Percentiles rank a stretch among this genome's conserved stretches.
phyloP scores from a whole-genome alignment of 2,329 filamentous ascomycete species.

The Pseudogymnoascus verrucosus region DNA sequence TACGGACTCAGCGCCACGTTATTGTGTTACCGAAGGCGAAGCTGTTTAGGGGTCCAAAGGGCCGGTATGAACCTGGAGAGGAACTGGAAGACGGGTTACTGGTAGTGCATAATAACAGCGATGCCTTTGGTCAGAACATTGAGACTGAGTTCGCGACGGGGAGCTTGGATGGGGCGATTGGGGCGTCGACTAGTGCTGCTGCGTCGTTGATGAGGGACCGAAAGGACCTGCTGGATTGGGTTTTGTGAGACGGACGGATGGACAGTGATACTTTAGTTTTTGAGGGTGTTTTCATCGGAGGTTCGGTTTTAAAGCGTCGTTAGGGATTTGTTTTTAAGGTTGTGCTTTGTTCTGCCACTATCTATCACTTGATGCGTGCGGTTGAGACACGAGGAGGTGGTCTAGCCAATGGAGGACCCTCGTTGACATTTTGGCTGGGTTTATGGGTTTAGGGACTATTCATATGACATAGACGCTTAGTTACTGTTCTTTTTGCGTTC shows the following conservation, averaged over 20 bases:
- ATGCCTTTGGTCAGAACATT: slow-evolving; percentile 26
- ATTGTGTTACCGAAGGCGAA: slow-evolving; percentile 15
- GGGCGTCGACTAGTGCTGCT: slow-evolving; percentile 21
- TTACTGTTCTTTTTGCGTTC: neutral
- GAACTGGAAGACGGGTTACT: slow-evolving; percentile 16
- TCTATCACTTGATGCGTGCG: neutral
- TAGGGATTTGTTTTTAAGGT: neutral
- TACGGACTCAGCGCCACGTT: slow-evolving; percentile 16
- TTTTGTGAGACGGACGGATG: slow-evolving; percentile 10
- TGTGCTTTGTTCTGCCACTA: neutral
- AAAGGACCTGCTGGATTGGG: slow-evolving; percentile 19
- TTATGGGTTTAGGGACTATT: neutral
- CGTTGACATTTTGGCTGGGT: neutral
- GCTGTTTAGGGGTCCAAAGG: slow-evolving; percentile 16
- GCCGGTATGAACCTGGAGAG: slow-evolving; percentile 4
- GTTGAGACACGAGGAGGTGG: neutral
- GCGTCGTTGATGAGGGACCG: slow-evolving; percentile 21
- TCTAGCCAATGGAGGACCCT: neutral
- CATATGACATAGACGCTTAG: neutral
- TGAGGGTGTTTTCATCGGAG: neutral
- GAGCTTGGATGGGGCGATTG: slow-evolving; percentile 25
- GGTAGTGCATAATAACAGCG: slow-evolving; percentile 26
- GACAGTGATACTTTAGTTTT: neutral
- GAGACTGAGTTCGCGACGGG: slow-evolving; percentile 20
- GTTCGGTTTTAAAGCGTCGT: neutral